A percentile compares a stretch with the other conserved stretches of the same genome.
These are phyloP conservation scores for Solanum pimpinellifolium DNA, from an alignment of 257 asterid genomes.

Conservation along the genomic window DNA sequence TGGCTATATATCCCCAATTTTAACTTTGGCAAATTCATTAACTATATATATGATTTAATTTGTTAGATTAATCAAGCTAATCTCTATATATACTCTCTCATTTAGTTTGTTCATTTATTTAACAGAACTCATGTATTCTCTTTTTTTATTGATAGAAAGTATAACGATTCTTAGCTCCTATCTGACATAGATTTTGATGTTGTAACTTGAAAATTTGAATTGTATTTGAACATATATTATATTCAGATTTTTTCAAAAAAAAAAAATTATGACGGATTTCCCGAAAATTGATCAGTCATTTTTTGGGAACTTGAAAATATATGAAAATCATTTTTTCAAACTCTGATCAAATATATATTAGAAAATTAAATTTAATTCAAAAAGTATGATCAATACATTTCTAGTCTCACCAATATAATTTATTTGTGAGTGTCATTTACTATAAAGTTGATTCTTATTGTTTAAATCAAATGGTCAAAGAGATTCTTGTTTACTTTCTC, in stretches of 20 bases:
- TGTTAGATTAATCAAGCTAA: neutral
- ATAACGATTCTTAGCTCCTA: neutral
- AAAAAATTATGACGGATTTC: neutral
- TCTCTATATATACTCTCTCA: neutral
- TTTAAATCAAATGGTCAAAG: neutral
- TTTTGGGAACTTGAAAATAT: neutral
- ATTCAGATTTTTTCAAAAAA: neutral
- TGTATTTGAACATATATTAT: neutral
- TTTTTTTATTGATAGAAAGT: neutral
- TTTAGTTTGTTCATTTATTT: neutral
- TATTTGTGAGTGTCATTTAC: neutral
- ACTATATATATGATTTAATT: neutral
- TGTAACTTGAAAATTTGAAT: neutral
- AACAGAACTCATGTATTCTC: neutral
- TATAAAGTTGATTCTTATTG: neutral
- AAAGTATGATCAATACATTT: neutral
- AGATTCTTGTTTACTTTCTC: neutral
- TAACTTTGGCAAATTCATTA: neutral
- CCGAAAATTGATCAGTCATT: rapidly evolving
- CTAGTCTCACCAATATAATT: neutral
- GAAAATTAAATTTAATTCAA: neutral
- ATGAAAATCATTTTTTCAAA: neutral
- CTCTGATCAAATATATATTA: neutral
- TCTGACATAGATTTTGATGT: neutral
- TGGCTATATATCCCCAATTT: constrained; percentile 9